Conservation (phyloP, 1,284 basidiomycete genomes). For the Inonotus hispidus region DNA sequence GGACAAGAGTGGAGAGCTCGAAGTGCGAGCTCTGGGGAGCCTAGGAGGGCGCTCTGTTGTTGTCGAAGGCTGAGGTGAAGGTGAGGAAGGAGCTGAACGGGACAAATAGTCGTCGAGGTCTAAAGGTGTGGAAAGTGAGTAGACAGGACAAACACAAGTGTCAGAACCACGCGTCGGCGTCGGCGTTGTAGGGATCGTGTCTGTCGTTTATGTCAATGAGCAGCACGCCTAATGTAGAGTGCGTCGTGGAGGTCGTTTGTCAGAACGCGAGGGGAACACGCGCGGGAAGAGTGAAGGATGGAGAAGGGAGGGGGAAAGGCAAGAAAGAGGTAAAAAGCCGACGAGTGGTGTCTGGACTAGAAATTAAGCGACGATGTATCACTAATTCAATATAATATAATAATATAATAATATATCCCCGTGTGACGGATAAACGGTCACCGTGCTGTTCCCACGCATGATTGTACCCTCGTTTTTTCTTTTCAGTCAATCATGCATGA, state of each 20-base stretch:
- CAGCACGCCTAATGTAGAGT: background rate
- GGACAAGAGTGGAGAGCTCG: background rate
- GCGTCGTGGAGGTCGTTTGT: background rate
- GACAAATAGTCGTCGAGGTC: constrained; percentile 15
- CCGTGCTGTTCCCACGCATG: background rate
- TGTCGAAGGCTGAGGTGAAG: constrained; percentile 10
- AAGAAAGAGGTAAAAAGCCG: constrained; percentile 6
- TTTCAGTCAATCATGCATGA: background rate
- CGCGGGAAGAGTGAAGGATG: background rate
- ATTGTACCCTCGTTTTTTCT: background rate
- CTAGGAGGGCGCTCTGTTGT: constrained; percentile 1
- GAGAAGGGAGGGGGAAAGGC: background rate
- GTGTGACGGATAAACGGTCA: background rate
- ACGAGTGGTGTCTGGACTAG: background rate
- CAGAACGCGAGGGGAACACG: background rate
- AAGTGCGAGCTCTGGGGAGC: background rate
- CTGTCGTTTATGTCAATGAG: constrained; percentile 3
- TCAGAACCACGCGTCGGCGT: constrained; percentile 6
- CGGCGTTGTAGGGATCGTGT: constrained; percentile 4
- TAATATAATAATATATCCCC: background rate
- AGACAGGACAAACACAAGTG: background rate
- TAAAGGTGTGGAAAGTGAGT: background rate
- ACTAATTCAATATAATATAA: background rate
- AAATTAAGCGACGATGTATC: too few species aligned
- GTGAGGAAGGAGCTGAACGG: constrained; percentile 1